phyloP scores from a whole-genome alignment of 2,329 filamentous ascomycete species.

The Plectosphaerella plurivora region DNA sequence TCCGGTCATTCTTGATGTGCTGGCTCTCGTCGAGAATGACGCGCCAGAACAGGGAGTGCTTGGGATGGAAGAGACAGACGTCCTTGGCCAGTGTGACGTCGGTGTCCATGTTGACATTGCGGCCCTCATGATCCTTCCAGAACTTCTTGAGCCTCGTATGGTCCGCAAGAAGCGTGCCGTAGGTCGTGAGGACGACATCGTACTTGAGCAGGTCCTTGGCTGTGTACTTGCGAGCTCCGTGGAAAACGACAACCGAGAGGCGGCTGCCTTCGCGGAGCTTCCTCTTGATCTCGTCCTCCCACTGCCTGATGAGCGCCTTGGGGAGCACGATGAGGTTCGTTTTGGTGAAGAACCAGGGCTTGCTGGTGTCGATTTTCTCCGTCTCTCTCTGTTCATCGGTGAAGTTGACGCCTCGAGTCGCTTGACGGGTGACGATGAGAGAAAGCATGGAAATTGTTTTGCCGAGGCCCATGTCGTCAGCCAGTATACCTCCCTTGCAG shows the following conservation, averaged over 20 bases:
- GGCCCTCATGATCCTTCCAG: constrained; percentile 41
- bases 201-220: constrained; percentile 60
- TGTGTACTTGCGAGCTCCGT: constrained; percentile 49
- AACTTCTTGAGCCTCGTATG: constrained; percentile 57
- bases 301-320: constrained; percentile 75
- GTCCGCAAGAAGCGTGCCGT: constrained; percentile 66
- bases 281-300: constrained; percentile 72
- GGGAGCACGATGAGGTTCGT: constrained; percentile 83
- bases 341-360: constrained; percentile 24
- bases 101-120: constrained; percentile 28
- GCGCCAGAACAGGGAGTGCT: constrained; percentile 57
- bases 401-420: not conserved
- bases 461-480: constrained; percentile 79
- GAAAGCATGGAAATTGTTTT: constrained; percentile 82
- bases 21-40: constrained; percentile 78
- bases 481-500: constrained; percentile 74
- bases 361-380: not conserved
- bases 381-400: not conserved
- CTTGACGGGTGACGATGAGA: constrained; percentile 64
- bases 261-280: constrained; percentile 59
- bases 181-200: constrained; percentile 77
- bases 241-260: constrained; percentile 65
- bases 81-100: constrained; percentile 27
- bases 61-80: constrained; percentile 58
- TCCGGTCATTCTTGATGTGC: constrained; percentile 70